Percentiles rank a stretch among this genome's conserved stretches.
phyloP scores from a whole-genome alignment of 129 eudicot species.

The Saposhnikovia divaricata region DNA sequence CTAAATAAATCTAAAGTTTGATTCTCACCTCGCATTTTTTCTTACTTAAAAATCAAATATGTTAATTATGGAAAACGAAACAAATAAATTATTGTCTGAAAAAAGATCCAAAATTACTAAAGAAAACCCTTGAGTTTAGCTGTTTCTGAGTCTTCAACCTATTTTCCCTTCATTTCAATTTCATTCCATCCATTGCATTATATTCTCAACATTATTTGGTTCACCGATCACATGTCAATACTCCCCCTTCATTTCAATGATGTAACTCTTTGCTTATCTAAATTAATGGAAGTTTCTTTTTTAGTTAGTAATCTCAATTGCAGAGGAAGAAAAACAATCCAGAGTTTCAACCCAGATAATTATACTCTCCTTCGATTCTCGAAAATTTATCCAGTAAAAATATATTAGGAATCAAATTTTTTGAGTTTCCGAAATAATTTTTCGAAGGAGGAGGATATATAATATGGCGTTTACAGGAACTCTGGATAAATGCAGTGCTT shows the following conservation, averaged over 20 bases:
- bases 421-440: background rate
- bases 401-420: background rate
- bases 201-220: background rate
- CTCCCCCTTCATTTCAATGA: background rate
- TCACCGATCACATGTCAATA: background rate
- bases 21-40: background rate
- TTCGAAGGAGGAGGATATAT: constrained; percentile 10
- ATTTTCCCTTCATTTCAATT: background rate
- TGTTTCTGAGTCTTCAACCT: background rate
- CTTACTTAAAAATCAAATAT: no score
- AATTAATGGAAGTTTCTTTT: background rate
- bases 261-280: background rate
- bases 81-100: background rate
- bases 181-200: background rate
- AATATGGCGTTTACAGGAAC: constrained; percentile 86
- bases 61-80: no score
- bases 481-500: constrained; percentile 74
- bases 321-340: background rate
- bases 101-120: background rate
- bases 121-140: background rate
- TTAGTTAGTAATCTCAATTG: background rate
- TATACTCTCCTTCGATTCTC: background rate
- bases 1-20: no score
- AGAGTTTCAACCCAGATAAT: background rate
- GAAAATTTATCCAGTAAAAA: background rate